Percentiles rank a stretch among this genome's conserved stretches.
Evolutionary conservation across 2,329 filamentous ascomycete species (phyloP).

Genomic region (Penicillium concentricum): DNA sequence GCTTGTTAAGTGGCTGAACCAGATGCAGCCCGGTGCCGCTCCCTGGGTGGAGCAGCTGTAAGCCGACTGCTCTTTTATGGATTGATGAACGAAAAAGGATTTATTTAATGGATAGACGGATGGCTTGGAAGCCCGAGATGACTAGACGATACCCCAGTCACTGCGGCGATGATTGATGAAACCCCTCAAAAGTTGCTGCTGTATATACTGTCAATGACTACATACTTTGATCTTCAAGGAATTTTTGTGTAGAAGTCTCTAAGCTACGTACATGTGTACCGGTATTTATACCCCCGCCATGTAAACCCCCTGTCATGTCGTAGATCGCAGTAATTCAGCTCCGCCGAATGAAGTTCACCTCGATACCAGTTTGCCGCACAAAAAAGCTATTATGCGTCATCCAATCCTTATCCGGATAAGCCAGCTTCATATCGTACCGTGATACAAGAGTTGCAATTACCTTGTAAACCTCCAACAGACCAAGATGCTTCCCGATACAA

Average conservation of each 20-base stretch:
- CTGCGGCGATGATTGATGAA: conserved; percentile 33
- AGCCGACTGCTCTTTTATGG: conserved; percentile 20
- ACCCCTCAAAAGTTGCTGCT: conserved; percentile 26
- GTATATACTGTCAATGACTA: conserved; percentile 27
- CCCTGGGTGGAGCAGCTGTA: conserved; percentile 42
- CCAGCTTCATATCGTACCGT: conserved; percentile 53
- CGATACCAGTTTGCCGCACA: conserved; percentile 57
- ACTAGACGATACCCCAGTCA: conserved; percentile 35
- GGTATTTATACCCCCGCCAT: too few species aligned
- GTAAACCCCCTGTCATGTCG: neutral
- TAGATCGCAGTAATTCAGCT: neutral
- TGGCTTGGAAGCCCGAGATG: conserved; percentile 27
- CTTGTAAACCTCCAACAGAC: conserved; percentile 60
- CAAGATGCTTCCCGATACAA: conserved; percentile 57
- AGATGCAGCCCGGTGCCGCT: conserved; percentile 42
- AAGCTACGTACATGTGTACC: neutral
- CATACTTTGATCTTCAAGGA: conserved; percentile 9
- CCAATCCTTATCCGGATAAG: conserved; percentile 49
- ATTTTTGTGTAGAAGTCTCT: neutral
- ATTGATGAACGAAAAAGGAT: conserved; percentile 15
- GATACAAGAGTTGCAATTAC: conserved; percentile 53
- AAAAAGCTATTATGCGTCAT: conserved; percentile 58
- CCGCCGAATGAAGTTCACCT: conserved; percentile 41
- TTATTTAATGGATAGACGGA: conserved; percentile 31
- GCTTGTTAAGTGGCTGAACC: conserved; percentile 50